Conservation (phyloP, 1,139 yeast genomes). For the Debaryomycetaceae sp. region DNA sequence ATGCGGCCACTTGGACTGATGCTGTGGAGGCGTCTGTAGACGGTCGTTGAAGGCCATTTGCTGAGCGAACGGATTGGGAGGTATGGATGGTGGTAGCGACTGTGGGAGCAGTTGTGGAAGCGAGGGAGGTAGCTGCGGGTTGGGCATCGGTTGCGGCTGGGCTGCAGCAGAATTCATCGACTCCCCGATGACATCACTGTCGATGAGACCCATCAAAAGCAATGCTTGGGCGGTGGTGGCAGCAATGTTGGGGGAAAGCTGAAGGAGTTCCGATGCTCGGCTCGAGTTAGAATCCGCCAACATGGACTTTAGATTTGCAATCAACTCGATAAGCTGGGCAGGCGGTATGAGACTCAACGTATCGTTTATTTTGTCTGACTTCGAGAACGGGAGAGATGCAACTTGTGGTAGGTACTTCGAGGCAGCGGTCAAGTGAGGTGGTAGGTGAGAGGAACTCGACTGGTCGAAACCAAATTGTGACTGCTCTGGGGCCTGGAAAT, state of each 20-base stretch:
- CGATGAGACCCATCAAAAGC: conserved; percentile 72
- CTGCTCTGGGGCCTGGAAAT: conserved; percentile 2
- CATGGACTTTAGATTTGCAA: conserved; percentile 58
- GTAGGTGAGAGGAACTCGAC: conserved; percentile 1
- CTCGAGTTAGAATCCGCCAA: conserved; percentile 48
- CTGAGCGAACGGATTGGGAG: conserved; percentile 7
- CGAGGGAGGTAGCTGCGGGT: conserved; percentile 8
- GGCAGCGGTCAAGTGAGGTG: conserved; percentile 43
- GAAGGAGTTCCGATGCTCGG: conserved; percentile 50
- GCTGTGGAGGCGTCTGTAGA: conserved; percentile 7
- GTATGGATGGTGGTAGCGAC: conserved; percentile 2
- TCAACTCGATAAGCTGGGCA: conserved; percentile 60
- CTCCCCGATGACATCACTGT: conserved; percentile 56
- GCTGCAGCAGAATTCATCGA: conserved; percentile 33
- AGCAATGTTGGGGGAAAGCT: conserved; percentile 57
- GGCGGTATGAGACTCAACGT: conserved; percentile 66
- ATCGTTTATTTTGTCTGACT: conserved; percentile 50
- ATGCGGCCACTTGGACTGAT: conserved; percentile 43
- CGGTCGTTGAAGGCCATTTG: conserved; percentile 1
- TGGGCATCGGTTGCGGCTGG: conserved; percentile 17
- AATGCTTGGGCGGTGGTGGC: conserved; percentile 69
- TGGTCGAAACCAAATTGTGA: neutral
- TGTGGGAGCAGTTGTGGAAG: conserved; percentile 11
- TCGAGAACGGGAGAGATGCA: conserved; percentile 38
- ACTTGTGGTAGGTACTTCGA: conserved; percentile 50